phyloP scores from a whole-genome alignment of 148 eudicot species.

The Heliamphora exappendiculata region DNA sequence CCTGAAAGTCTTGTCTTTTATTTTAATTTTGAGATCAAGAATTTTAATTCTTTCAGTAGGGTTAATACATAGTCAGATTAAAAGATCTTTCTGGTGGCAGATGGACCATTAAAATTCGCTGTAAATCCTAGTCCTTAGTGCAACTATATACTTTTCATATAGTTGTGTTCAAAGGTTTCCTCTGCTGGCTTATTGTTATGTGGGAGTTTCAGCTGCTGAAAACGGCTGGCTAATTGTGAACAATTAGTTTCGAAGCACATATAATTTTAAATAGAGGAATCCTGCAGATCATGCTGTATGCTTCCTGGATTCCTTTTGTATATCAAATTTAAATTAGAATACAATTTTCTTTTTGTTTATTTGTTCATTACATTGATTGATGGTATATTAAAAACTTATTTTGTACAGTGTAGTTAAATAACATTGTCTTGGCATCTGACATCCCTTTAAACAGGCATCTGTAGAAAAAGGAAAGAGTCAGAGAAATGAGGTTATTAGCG shows the following conservation, averaged over 20 bases:
- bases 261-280: not conserved
- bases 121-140: not conserved
- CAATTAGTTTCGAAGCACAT: not conserved
- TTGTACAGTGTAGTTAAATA: not conserved
- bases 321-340: not conserved
- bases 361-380: not conserved
- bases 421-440: not conserved
- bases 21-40: not conserved
- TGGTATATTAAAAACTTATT: too few species aligned
- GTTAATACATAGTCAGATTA: not conserved
- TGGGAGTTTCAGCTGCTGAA: not conserved
- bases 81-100: not conserved
- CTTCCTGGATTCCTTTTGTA: not conserved
- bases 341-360: not conserved
- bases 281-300: not conserved
- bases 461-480: conserved; percentile 32
- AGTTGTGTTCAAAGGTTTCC: too few species aligned
- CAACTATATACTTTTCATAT: not conserved
- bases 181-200: not conserved
- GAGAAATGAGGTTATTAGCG: conserved; percentile 54
- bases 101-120: not conserved
- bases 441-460: conserved; percentile 35
- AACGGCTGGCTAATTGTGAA: not conserved
- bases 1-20: not conserved
- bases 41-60: not conserved